Base-by-base conservation (phyloP, 352 stramenopile genomes). In the Phytophthora nicotianae region DNA sequence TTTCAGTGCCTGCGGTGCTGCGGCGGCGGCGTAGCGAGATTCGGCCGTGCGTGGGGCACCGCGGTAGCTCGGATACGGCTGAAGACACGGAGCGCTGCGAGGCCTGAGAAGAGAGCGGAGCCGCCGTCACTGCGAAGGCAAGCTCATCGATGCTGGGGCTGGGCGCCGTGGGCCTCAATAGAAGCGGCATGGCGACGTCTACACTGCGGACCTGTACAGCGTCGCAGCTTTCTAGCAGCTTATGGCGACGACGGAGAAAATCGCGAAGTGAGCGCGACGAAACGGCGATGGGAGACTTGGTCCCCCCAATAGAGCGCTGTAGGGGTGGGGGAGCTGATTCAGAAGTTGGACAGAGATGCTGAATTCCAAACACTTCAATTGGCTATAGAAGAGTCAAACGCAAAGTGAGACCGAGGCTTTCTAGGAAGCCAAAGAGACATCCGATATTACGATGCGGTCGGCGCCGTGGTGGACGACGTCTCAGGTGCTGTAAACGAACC, bases 91-190 rank as follows among this genome's bases (percentile, higher is more conserved):
- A 68, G 35, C 63, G 53, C 24, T 58, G 40, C 32, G 47, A 66
- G 1, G 42, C 29, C 26, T 65, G 51, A 20, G 68, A 35, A 0
- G 62, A 65, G n/a, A 83, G 56, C 43, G 77, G 72, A 8, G 64
- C 62, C 10, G 66, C 60, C 2, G 70, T 69, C 48, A 77, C 58
- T 0, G 74, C 50, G 59, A 89, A 80, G 37, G 79, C 72, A 47
- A 94, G 85, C 69, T 92, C 77, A 35, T 92, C 83, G 33, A 92
- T 79, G 17, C 79, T 85, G 2, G 83, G 83, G 50, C 81, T 90
- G 9, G 85, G 83, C 19, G 85, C 85, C 19, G 79, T 74, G 37
- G 77, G 67, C 47, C 85, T 80, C 49, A 94, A 52, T 8, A 94
- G 74, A 23, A 88, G 72, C 65, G 85, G 85, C 85, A 94, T 94